These are phyloP conservation scores for Fusarium compactum DNA, from an alignment of 2,329 filamentous ascomycete species.

Conservation along the genomic window DNA sequence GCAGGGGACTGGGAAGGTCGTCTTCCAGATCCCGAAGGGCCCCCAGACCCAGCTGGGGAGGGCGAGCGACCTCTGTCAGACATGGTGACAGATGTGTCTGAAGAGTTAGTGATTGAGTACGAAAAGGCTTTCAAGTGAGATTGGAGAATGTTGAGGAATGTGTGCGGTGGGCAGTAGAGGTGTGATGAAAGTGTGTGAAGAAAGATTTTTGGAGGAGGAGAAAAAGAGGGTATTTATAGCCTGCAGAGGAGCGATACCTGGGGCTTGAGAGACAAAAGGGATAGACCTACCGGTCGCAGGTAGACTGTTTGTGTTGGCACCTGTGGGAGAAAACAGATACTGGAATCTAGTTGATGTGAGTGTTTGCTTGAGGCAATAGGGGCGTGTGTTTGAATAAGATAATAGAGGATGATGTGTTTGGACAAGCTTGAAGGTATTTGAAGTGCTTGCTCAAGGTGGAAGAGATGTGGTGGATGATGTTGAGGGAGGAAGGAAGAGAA, in stretches of 20 bases:
- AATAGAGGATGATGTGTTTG: conserved; percentile 1
- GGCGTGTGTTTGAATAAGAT: not conserved
- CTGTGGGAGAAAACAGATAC: conserved; percentile 8
- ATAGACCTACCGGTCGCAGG: conserved; percentile 22
- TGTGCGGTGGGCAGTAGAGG: not conserved
- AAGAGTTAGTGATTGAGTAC: conserved; percentile 6
- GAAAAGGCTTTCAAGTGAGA: not conserved
- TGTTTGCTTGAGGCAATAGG: not conserved
- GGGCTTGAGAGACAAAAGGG: not conserved
- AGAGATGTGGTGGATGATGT: conserved; percentile 20
- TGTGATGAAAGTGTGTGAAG: not conserved
- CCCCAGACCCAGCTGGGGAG: conserved; percentile 32
- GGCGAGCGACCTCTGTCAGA: conserved; percentile 51
- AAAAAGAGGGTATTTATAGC: conserved; percentile 3
- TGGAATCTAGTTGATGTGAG: conserved; percentile 22
- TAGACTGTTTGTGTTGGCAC: conserved; percentile 1
- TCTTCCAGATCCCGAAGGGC: conserved; percentile 32
- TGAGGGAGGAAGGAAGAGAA: conserved; percentile 25
- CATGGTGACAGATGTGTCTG: conserved; percentile 43
- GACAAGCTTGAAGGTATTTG: not conserved
- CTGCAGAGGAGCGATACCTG: not conserved
- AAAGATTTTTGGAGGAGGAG: not conserved
- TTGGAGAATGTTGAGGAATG: not conserved
- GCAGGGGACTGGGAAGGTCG: conserved; percentile 38
- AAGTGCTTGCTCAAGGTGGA: conserved; percentile 20